Percentiles rank a stretch among this genome's conserved stretches.
phyloP scores from a whole-genome alignment of 176 grass and related monocot genomes.

The Ampelocalamus luodianensis region DNA sequence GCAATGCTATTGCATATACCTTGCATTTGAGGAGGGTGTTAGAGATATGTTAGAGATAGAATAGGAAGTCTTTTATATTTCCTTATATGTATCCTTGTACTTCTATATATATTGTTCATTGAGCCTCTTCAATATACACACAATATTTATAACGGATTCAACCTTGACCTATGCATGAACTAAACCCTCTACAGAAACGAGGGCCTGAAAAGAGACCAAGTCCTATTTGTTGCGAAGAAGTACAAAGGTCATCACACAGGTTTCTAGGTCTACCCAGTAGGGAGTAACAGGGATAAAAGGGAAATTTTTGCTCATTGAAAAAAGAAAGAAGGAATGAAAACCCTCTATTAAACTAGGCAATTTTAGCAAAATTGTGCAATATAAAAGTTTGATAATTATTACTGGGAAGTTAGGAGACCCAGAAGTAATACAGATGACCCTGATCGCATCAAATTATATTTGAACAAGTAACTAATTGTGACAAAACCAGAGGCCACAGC shows the following conservation, averaged over 20 bases:
- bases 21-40: too few relatives aligned
- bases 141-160: too few relatives aligned
- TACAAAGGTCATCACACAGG: background rate
- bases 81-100: too few relatives aligned
- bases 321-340: background rate
- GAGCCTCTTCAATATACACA: too few relatives aligned
- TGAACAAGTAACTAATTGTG: background rate
- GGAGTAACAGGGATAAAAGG: background rate
- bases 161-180: constrained; percentile 12
- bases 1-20: too few relatives aligned
- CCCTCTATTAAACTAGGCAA: background rate
- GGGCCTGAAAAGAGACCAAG: background rate
- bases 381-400: background rate
- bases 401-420: background rate
- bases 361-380: background rate
- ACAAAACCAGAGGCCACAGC: background rate
- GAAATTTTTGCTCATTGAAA: background rate
- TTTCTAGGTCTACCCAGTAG: background rate
- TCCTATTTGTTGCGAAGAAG: background rate
- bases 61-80: too few relatives aligned
- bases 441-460: background rate
- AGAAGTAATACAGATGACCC: background rate
- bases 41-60: too few relatives aligned
- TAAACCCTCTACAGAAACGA: background rate
- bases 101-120: too few relatives aligned